Conservation (phyloP, 1,284 basidiomycete species). For the Leccinum fallax region DNA sequence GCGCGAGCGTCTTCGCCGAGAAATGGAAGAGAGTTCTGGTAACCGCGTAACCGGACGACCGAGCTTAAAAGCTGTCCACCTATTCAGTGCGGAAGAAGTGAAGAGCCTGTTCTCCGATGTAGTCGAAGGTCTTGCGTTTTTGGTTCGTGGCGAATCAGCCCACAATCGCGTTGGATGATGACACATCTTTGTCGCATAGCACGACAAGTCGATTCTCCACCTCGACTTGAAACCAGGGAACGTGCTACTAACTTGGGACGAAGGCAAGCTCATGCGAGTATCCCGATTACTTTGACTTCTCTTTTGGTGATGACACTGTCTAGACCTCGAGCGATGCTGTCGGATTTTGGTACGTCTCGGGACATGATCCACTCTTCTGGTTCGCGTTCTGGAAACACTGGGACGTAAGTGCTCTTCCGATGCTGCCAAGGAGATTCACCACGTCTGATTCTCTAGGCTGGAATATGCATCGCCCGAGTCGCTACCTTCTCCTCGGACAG, state of each 20-base stretch:
- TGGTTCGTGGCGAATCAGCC: constrained; percentile 53
- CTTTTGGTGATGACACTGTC: constrained; percentile 10
- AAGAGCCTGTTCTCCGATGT: constrained; percentile 77
- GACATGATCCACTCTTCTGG: constrained; percentile 77
- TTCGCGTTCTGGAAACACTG: constrained; percentile 85
- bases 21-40: constrained; percentile 41
- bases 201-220: constrained; percentile 84
- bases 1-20: constrained; percentile 56
- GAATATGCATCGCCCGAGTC: constrained; percentile 89
- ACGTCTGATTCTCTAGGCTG: constrained; percentile 45
- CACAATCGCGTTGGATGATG: constrained; percentile 1
- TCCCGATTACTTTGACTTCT: neutral
- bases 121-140: constrained; percentile 75
- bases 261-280: constrained; percentile 76
- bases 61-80: constrained; percentile 70
- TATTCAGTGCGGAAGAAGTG: constrained; percentile 82
- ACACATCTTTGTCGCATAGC: constrained; percentile 46
- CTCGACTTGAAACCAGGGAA: constrained; percentile 94
- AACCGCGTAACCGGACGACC: constrained; percentile 22
- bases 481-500: constrained; percentile 67
- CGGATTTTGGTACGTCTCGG: constrained; percentile 93
- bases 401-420: constrained; percentile 66
- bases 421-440: neutral
- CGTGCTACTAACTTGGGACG: constrained; percentile 90
- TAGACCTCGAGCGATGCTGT: constrained; percentile 85